These are phyloP conservation scores for Funneliformis caledonium DNA, from an alignment of 371 early-diverging fungal genomes.

Conservation along the genomic window DNA sequence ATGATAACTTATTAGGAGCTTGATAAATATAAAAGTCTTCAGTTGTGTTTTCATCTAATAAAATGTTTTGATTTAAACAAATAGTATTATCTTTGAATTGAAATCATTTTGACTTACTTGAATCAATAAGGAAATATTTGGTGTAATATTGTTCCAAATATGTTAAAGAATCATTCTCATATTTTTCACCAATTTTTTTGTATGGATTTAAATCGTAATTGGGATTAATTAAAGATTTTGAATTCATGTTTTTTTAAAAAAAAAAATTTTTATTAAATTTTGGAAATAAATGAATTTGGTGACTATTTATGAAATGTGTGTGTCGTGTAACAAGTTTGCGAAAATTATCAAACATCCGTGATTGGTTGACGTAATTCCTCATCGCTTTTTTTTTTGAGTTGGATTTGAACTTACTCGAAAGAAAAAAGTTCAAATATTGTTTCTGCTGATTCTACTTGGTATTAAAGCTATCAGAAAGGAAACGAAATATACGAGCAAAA, in stretches of 20 bases:
- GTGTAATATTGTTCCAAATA: slow-evolving; percentile 53
- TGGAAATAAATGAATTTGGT: too few relatives aligned
- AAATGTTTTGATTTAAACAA: background rate
- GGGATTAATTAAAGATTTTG: background rate
- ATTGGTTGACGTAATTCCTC: too few relatives aligned
- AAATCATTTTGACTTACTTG: slow-evolving; percentile 9
- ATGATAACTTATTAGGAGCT: slow-evolving; percentile 48
- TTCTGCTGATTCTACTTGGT: background rate
- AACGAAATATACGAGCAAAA: background rate
- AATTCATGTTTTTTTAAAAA: background rate
- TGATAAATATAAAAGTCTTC: slow-evolving; percentile 51
- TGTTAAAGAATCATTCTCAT: slow-evolving; percentile 43
- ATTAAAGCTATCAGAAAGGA: background rate
- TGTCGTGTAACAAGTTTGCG: too few relatives aligned
- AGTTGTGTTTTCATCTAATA: slow-evolving; percentile 21
- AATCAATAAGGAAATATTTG: slow-evolving; percentile 45
- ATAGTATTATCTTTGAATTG: background rate
- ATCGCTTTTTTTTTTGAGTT: too few relatives aligned
- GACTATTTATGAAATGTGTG: too few relatives aligned
- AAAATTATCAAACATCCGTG: too few relatives aligned
- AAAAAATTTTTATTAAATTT: background rate
- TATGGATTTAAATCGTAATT: slow-evolving; percentile 14
- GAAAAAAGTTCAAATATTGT: background rate
- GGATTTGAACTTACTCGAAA: background rate
- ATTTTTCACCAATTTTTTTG: slow-evolving; percentile 4